Conservation (phyloP, 495 filamentous ascomycete species). For the Podospora tetraspora region DNA sequence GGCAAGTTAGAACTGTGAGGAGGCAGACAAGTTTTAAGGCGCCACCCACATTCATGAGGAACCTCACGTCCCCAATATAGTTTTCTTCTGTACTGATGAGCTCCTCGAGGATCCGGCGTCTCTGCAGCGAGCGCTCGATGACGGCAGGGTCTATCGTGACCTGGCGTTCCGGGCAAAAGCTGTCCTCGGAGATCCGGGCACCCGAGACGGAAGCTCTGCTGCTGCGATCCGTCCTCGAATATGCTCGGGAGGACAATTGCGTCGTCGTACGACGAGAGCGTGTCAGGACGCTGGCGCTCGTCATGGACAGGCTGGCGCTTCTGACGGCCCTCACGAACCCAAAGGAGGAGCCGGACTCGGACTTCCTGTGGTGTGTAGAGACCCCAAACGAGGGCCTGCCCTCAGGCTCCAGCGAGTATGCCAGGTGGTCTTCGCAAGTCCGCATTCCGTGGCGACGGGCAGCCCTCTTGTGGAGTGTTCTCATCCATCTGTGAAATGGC, state of each 20-base stretch:
- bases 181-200: constrained; percentile 62
- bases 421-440: constrained; percentile 25
- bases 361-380: constrained; percentile 46
- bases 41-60: constrained; percentile 69
- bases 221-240: constrained; percentile 56
- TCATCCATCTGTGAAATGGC: constrained; percentile 57
- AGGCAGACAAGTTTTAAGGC: neutral
- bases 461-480: constrained; percentile 47
- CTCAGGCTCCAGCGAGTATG: constrained; percentile 36
- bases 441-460: constrained; percentile 33
- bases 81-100: constrained; percentile 79
- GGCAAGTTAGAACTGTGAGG: constrained; percentile 9
- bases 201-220: constrained; percentile 57
- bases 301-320: constrained; percentile 67
- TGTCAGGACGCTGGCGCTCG: constrained; percentile 59
- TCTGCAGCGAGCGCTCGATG: constrained; percentile 61
- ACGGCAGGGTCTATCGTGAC: constrained; percentile 63
- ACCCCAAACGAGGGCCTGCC: constrained; percentile 19
- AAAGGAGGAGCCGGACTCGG: constrained; percentile 65
- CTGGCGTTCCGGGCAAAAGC: constrained; percentile 48
- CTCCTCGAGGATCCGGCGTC: constrained; percentile 76
- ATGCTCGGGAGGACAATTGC: constrained; percentile 47
- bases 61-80: constrained; percentile 81
- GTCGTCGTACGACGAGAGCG: constrained; percentile 50
- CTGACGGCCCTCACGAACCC: constrained; percentile 69